Evolutionary conservation across 495 filamentous ascomycete genomes (phyloP), one percentile per base, ranked within the genome.

Genomic region (Podospora anserina): DNA sequence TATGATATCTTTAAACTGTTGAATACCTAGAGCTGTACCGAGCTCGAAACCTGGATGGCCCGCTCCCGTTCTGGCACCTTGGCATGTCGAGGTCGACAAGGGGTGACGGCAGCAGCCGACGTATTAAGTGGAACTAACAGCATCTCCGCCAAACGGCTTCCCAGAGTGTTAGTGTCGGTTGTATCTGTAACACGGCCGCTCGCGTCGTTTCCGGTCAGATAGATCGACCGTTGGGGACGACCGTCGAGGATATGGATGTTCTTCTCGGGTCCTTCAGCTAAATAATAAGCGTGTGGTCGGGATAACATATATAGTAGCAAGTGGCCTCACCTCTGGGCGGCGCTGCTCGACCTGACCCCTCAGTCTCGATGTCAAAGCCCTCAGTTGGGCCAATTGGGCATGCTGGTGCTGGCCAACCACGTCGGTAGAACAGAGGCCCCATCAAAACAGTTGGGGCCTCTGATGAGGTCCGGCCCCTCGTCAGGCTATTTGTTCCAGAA

Each of bases 401-500:
- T 23, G 39, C 39, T 49, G 39, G 7, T 9, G 7, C 32, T 49
- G 61, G 61, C 61, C 61, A 63, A 63, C 61, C 19, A 58, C 1
- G 49, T 7, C 32, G 2, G 61, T 49, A 49, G 2, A 49, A 49
- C 39, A 49, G 39, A 49, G 39, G 13, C 39, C 15, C 61, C 49
- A 63, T 63, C 30, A 32, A 63, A 23, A 28, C n/a, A 49, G 18
- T 63, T 39, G 61, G 61, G 60, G 30, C 60, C 23, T 32, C 13
- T 62, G 6, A 13, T 32, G 23, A 49, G n/a, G 61, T 18, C 27
- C 19, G 61, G 30, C 61, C 61, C 32, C 30, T 32, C 61, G 18
- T 63, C 32, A 63, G 61, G 55, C 32, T 44, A 28, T 32, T 7
- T 49, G 69, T 71, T 71, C 66, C 69, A 71, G 66, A 68, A 68